phyloP scores from a whole-genome alignment of 306 rosid species.

The Gleditsia sinensis region DNA sequence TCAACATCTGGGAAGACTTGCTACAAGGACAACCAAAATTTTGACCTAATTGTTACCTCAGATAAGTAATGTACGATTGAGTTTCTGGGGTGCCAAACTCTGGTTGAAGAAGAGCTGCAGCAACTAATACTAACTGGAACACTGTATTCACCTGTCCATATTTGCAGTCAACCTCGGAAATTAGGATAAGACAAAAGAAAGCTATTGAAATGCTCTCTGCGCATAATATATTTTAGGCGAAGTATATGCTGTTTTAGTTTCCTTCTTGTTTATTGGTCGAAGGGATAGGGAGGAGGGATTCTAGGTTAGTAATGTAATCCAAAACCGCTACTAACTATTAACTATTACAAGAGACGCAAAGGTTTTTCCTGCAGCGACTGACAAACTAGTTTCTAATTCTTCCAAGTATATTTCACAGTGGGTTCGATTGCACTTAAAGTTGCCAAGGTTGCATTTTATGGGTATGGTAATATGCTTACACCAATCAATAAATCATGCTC shows the following conservation, averaged over 20 bases:
- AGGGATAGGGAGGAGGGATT: background rate
- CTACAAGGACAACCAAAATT: background rate
- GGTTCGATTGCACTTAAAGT: background rate
- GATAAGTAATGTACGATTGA: slow-evolving; percentile 56
- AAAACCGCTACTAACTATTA: background rate
- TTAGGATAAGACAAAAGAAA: slow-evolving; percentile 1
- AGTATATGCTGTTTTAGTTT: background rate
- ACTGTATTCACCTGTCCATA: slow-evolving; percentile 84
- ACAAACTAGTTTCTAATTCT: background rate
- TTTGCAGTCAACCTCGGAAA: slow-evolving; percentile 27
- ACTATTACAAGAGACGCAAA: background rate
- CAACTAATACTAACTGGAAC: slow-evolving; percentile 78
- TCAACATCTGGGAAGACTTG: slow-evolving; percentile 22
- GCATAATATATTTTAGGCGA: background rate
- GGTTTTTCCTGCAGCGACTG: background rate
- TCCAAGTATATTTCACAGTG: background rate
- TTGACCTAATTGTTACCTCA: slow-evolving; percentile 51
- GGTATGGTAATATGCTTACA: background rate
- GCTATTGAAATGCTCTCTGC: background rate
- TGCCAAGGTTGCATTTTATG: background rate
- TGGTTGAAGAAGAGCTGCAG: slow-evolving; percentile 88
- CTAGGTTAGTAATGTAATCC: background rate
- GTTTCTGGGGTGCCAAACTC: slow-evolving; percentile 85
- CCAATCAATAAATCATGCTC: background rate
- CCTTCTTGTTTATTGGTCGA: background rate